Conservation (phyloP, 257 asterid species). For the Salvia hispanica region DNA sequence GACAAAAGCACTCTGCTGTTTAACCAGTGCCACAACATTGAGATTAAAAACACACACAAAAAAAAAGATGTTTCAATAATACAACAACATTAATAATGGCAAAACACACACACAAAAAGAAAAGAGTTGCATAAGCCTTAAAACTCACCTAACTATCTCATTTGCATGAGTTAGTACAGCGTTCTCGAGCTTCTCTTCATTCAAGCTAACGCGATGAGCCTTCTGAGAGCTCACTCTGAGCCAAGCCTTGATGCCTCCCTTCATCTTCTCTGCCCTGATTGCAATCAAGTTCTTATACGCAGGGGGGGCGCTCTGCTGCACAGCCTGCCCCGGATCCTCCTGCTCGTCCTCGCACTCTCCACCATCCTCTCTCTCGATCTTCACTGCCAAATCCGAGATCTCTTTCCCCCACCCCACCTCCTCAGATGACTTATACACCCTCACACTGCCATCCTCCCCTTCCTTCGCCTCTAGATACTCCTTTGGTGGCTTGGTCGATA, state of each 20-base stretch:
- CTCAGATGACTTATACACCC: slow-evolving; percentile 42
- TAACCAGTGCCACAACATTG: background rate
- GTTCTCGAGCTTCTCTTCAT: slow-evolving; percentile 75
- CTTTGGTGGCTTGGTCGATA: slow-evolving; percentile 84
- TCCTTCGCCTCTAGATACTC: slow-evolving; percentile 51
- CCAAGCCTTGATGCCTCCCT: slow-evolving; percentile 65
- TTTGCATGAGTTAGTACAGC: slow-evolving; percentile 63
- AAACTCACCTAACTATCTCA: slow-evolving; percentile 59
- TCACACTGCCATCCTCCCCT: slow-evolving; percentile 35
- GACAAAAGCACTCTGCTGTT: background rate
- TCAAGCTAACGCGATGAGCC: slow-evolving; percentile 74
- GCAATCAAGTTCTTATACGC: slow-evolving; percentile 70
- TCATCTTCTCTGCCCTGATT: slow-evolving; percentile 62
- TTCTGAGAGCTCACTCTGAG: slow-evolving; percentile 43
- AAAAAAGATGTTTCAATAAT: no score
- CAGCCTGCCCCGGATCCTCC: slow-evolving; percentile 30
- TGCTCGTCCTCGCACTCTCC: slow-evolving; percentile 46
- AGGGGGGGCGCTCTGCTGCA: slow-evolving; percentile 41
- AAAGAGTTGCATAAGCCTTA: background rate
- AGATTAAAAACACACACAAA: background rate
- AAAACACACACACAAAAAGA: background rate
- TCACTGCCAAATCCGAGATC: slow-evolving; percentile 37
- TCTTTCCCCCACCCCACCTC: slow-evolving; percentile 66
- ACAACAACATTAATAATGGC: background rate
- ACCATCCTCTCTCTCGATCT: slow-evolving; percentile 26